Conservation (phyloP, 139 green algal species). For the Gonium pectorale region DNA sequence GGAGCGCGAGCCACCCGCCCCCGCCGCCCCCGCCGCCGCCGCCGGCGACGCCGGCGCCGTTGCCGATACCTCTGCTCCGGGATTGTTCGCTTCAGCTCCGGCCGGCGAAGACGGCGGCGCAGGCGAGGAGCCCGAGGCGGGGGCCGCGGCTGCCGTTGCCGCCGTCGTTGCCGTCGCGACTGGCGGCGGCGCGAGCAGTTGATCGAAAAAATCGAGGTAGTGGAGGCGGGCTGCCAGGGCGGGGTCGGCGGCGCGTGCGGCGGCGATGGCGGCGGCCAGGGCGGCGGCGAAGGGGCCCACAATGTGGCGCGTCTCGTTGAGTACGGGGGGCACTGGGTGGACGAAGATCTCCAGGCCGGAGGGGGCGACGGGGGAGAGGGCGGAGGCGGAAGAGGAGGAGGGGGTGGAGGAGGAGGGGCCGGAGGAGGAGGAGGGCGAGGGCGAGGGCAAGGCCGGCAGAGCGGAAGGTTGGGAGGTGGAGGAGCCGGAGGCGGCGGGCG, state of each 20-base stretch:
- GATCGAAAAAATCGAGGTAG: constrained; percentile 77
- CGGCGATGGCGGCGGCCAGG: constrained; percentile 47
- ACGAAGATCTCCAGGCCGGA: constrained; percentile 68
- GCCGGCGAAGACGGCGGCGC: neutral
- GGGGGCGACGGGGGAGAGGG: too few relatives aligned
- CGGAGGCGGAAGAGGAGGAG: neutral
- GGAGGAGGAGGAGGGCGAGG: neutral
- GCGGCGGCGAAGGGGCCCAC: constrained; percentile 64
- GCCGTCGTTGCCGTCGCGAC: neutral
- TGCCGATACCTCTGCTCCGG: neutral
- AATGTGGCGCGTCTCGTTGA: constrained; percentile 70
- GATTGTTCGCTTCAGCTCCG: neutral
- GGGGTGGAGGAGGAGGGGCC: neutral
- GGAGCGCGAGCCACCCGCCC: neutral
- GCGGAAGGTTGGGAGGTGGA: too few relatives aligned
- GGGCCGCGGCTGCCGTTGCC: neutral
- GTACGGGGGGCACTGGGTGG: constrained; percentile 77
- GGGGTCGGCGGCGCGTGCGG: constrained; percentile 15
- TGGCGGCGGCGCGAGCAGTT: constrained; percentile 52
- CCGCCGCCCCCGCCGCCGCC: neutral
- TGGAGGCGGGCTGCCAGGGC: constrained; percentile 46
- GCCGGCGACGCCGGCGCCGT: neutral
- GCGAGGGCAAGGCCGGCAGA: too few relatives aligned
- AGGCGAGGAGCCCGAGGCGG: neutral
- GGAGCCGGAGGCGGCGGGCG: neutral